Percentiles rank a stretch among this genome's conserved stretches.
Conservation (phyloP, 2,329 filamentous ascomycete species). For the Claviceps quebecensis region DNA sequence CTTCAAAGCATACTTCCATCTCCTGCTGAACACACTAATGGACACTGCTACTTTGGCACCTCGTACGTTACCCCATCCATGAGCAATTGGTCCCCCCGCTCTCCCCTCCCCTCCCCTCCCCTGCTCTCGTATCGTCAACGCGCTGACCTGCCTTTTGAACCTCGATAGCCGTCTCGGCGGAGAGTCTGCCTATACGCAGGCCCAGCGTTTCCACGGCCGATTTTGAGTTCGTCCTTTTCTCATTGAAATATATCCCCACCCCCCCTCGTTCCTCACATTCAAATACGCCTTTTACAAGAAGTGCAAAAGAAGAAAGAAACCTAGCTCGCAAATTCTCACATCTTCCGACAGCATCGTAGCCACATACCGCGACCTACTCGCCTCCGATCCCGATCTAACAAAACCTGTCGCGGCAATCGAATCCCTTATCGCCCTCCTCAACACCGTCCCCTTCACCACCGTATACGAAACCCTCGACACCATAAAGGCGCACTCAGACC, state of each 20-base stretch:
- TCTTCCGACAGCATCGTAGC: slow-evolving; percentile 34
- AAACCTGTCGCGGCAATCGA: slow-evolving; percentile 95
- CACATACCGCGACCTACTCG: slow-evolving; percentile 39
- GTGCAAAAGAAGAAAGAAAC: not conserved
- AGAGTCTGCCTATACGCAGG: slow-evolving; percentile 4
- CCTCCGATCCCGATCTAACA: slow-evolving; percentile 67
- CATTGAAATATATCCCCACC: not conserved
- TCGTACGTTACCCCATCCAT: not conserved
- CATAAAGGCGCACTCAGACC: slow-evolving; percentile 60
- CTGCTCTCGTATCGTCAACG: not conserved
- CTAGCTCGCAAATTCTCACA: not conserved
- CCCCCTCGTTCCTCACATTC: not conserved
- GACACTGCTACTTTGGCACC: not conserved
- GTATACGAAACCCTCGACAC: slow-evolving; percentile 89
- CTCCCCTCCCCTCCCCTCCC: not conserved
- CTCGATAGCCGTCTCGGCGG: slow-evolving; percentile 1
- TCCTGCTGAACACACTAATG: not conserved
- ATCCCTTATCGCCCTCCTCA: slow-evolving; percentile 74
- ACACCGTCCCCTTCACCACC: slow-evolving; percentile 65
- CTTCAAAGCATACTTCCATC: not conserved
- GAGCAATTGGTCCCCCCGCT: not conserved
- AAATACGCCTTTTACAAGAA: not conserved
- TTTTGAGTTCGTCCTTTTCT: slow-evolving; percentile 8
- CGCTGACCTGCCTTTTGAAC: not conserved
- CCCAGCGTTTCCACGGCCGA: slow-evolving; percentile 8